Percentiles rank a stretch among this genome's conserved stretches.
Evolutionary conservation across 1,139 yeast species (phyloP).

Genomic region (Pichia sp.): DNA sequence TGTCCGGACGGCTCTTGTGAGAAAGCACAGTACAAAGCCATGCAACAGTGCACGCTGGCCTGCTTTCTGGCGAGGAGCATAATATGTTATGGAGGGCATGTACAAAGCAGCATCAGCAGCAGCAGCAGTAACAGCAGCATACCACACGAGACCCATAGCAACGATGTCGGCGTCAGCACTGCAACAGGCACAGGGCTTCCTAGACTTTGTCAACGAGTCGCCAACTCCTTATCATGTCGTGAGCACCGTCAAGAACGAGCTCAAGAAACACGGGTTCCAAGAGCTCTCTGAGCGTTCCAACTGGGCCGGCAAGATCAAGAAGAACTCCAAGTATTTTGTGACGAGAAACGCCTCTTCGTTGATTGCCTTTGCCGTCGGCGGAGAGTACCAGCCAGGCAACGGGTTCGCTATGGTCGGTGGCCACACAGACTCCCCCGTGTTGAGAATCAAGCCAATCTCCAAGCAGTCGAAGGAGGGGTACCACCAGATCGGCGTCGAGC

Average conservation of each 20-base stretch:
- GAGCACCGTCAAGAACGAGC: conserved; percentile 50
- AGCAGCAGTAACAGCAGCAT: background rate
- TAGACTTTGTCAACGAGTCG: conserved; percentile 74
- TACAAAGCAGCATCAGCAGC: background rate
- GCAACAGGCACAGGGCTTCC: conserved; percentile 53
- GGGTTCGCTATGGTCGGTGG: conserved; percentile 90
- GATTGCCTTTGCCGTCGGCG: conserved; percentile 81
- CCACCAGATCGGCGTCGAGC: conserved; percentile 87
- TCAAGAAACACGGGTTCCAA: conserved; percentile 58
- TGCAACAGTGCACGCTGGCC: too few relatives aligned
- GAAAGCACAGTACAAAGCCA: too few relatives aligned
- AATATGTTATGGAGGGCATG: background rate
- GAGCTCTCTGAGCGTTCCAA: conserved; percentile 70
- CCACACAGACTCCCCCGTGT: conserved; percentile 92
- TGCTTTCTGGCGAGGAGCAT: too few relatives aligned
- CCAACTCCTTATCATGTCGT: conserved; percentile 98
- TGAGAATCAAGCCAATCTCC: conserved; percentile 87
- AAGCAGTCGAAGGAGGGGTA: conserved; percentile 70
- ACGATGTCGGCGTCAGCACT: conserved; percentile 19
- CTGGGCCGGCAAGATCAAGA: conserved; percentile 60
- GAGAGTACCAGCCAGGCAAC: conserved; percentile 69
- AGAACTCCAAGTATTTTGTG: conserved; percentile 68
- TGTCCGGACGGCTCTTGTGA: background rate
- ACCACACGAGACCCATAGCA: background rate
- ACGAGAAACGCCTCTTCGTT: conserved; percentile 86